Evolutionary conservation across 1,139 yeast genomes (phyloP).

Genomic region (Saccharomyces hybrid): DNA sequence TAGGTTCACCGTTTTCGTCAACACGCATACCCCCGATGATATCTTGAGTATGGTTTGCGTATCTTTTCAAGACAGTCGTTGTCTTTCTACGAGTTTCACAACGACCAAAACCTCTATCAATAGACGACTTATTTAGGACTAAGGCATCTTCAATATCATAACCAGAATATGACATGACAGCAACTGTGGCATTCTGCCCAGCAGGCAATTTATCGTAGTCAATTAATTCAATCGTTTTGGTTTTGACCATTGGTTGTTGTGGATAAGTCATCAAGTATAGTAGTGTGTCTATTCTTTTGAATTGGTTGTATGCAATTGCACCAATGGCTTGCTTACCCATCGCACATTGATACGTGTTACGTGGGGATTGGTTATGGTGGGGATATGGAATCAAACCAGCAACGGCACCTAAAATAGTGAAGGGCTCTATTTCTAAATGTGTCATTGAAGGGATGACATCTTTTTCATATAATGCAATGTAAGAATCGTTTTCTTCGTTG

Average conservation of each 20-base stretch:
- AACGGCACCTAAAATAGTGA: constrained; percentile 94
- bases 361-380: constrained; percentile 96
- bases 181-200: constrained; percentile 97
- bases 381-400: constrained; percentile 99
- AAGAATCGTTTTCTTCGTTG: constrained; percentile 93
- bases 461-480: constrained; percentile 81
- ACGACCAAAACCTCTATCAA: constrained; percentile 96
- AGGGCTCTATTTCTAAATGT: constrained; percentile 93
- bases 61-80: constrained; percentile 79
- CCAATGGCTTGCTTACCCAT: constrained; percentile 99
- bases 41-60: constrained; percentile 91
- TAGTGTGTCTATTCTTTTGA: constrained; percentile 89
- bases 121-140: constrained; percentile 83
- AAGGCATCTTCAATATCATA: constrained; percentile 99
- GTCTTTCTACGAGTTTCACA: constrained; percentile 96
- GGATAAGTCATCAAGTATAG: constrained; percentile 95
- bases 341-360: constrained; percentile 98
- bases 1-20: constrained; percentile 70
- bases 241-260: constrained; percentile 98
- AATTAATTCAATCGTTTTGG: constrained; percentile 91
- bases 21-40: constrained; percentile 86
- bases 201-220: constrained; percentile 96
- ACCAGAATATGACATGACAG: constrained; percentile 98
- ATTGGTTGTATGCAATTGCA: constrained; percentile 95
- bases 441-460: constrained; percentile 55